These are phyloP conservation scores for Cryptosporidium ryanae DNA, from an alignment of 169 alveolate species.

Conservation along the genomic window DNA sequence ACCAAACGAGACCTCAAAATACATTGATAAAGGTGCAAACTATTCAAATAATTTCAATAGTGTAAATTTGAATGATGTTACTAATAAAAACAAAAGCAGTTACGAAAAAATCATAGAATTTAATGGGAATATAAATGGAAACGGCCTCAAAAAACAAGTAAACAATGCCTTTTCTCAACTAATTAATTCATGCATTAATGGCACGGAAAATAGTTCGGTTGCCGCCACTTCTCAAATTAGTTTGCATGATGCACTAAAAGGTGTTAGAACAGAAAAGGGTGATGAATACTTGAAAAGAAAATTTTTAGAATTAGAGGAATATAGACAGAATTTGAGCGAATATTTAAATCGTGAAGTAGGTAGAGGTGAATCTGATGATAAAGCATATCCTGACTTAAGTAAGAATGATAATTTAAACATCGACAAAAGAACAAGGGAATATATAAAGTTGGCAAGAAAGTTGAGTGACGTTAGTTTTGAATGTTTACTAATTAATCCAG, in stretches of 20 bases:
- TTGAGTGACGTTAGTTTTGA: conserved; percentile 72
- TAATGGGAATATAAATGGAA: neutral
- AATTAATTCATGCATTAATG: neutral
- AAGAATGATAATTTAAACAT: neutral
- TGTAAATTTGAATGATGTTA: no score
- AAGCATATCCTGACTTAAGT: neutral
- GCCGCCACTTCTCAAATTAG: no score
- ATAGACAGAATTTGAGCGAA: conserved; percentile 1
- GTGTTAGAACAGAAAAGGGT: neutral
- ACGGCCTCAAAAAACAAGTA: neutral
- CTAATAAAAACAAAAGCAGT: no score
- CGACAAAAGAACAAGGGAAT: neutral
- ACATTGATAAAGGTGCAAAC: no score
- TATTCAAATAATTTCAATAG: no score
- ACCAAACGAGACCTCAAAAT: neutral
- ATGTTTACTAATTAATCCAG: conserved; percentile 44
- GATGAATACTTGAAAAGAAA: conserved; percentile 46
- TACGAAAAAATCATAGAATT: no score
- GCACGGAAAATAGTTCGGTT: neutral
- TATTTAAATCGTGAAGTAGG: neutral
- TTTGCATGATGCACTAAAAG: neutral
- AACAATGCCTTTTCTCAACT: neutral
- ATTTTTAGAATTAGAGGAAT: conserved; percentile 28
- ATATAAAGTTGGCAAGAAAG: conserved; percentile 11
- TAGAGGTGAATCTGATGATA: neutral